phyloP scores from a whole-genome alignment of 2,329 filamentous ascomycete species.

The Sporothrix mexicana region DNA sequence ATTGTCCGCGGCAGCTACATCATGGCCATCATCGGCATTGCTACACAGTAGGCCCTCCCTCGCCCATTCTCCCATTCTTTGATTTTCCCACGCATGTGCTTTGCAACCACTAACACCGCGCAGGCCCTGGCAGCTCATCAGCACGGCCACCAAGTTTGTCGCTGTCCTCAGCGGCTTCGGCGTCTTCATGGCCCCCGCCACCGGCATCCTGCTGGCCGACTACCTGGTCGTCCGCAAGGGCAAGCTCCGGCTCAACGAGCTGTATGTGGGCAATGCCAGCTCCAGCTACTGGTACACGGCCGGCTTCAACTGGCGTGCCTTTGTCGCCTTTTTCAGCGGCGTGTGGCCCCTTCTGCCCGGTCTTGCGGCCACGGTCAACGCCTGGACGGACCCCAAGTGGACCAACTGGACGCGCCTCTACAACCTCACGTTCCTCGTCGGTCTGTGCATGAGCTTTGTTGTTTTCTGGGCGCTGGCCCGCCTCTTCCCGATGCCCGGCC shows the following conservation, averaged over 20 bases:
- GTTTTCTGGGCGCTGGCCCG: conserved; percentile 37
- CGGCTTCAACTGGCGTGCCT: conserved; percentile 49
- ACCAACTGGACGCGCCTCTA: conserved; percentile 48
- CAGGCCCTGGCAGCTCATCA: conserved; percentile 42
- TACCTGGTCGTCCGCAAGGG: conserved; percentile 43
- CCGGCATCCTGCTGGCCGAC: conserved; percentile 35
- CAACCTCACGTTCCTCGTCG: conserved; percentile 51
- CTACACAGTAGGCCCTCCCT: neutral
- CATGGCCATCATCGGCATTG: conserved; percentile 34
- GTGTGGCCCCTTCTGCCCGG: conserved; percentile 42
- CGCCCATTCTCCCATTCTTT: no score
- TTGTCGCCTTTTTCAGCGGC: conserved; percentile 42
- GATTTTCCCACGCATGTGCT: no score
- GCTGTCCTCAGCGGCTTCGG: conserved; percentile 42
- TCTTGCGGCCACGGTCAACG: conserved; percentile 37
- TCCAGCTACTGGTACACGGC: conserved; percentile 51
- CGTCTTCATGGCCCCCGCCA: conserved; percentile 54
- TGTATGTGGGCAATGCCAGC: conserved; percentile 48
- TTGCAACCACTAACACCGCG: neutral
- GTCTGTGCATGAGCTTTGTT: conserved; percentile 48
- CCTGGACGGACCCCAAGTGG: conserved; percentile 36
- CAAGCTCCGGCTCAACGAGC: conserved; percentile 50
- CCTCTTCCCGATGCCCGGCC: conserved; percentile 34
- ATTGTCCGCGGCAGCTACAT: conserved; percentile 55
- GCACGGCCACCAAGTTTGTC: conserved; percentile 41